Conservation (phyloP, 768 basidiomycete genomes). For the Phaffia australis region DNA sequence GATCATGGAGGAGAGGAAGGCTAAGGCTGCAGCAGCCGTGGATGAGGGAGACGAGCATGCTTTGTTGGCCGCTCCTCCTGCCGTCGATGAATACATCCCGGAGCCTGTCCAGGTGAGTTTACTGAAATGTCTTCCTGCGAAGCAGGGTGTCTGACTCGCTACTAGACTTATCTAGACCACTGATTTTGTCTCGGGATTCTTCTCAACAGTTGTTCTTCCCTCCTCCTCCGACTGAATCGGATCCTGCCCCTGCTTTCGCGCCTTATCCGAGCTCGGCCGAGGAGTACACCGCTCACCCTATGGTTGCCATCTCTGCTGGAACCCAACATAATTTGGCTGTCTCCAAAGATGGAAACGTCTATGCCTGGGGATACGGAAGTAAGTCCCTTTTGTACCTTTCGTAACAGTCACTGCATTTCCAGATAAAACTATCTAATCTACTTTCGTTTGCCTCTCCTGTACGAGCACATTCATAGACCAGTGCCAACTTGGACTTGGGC, state of each 20-base stretch:
- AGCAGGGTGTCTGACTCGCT: not conserved
- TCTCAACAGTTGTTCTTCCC: slow-evolving; percentile 39
- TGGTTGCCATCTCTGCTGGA: slow-evolving; percentile 39
- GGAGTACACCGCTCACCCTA: slow-evolving; percentile 33
- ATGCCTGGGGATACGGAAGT: slow-evolving; percentile 42
- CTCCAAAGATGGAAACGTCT: slow-evolving; percentile 39
- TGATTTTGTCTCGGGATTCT: slow-evolving; percentile 16
- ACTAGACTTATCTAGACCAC: not conserved
- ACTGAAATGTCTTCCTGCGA: not conserved
- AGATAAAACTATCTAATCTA: not conserved
- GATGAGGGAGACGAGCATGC: slow-evolving; percentile 29
- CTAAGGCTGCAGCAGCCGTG: slow-evolving; percentile 18
- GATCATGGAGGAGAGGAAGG: slow-evolving; percentile 20
- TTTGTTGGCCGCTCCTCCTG: slow-evolving; percentile 30
- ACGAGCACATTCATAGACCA: slow-evolving; percentile 26
- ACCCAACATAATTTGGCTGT: slow-evolving; percentile 41
- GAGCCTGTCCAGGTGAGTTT: slow-evolving; percentile 33
- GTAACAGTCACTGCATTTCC: not conserved
- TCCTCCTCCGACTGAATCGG: slow-evolving; percentile 37
- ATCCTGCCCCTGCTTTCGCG: slow-evolving; percentile 35
- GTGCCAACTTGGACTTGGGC: slow-evolving; percentile 41
- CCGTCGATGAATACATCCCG: slow-evolving; percentile 36
- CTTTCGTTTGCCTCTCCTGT: not conserved
- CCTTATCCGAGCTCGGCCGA: slow-evolving; percentile 31
- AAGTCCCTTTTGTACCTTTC: slow-evolving; percentile 25